Conservation (phyloP, 768 basidiomycete species). For the Suillus luteus region DNA sequence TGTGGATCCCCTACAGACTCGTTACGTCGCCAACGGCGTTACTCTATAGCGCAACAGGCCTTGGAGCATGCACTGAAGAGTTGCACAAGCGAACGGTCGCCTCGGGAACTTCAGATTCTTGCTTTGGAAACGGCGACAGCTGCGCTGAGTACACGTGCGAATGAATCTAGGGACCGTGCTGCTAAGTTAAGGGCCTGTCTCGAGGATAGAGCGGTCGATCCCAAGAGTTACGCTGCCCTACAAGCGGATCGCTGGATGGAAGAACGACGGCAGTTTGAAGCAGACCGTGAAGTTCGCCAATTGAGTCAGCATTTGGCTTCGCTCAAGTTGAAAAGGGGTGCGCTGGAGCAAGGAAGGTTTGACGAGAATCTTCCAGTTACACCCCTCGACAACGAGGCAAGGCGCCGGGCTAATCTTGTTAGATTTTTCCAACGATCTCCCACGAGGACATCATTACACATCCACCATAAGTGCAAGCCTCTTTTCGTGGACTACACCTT, state of each 20-base stretch:
- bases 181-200: constrained; percentile 42
- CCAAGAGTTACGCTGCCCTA: constrained; percentile 37
- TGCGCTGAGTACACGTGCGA: constrained; percentile 44
- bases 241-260: constrained; percentile 54
- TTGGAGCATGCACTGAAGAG: constrained; percentile 38
- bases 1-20: constrained; percentile 32
- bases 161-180: constrained; percentile 45
- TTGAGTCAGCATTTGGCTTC: constrained; percentile 39
- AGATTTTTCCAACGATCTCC: constrained; percentile 40
- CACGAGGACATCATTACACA: constrained; percentile 35
- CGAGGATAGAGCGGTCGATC: constrained; percentile 41
- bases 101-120: constrained; percentile 49
- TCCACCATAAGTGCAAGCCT: constrained; percentile 33
- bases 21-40: constrained; percentile 40
- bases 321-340: constrained; percentile 27
- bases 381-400: constrained; percentile 25
- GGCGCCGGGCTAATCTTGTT: constrained; percentile 39
- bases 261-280: constrained; percentile 43
- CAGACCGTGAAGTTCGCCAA: constrained; percentile 38
- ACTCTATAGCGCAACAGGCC: constrained; percentile 45
- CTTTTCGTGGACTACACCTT: constrained; percentile 29
- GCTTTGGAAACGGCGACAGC: constrained; percentile 47
- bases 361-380: constrained; percentile 23
- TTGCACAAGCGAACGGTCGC: constrained; percentile 37
- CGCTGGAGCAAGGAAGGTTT: constrained; percentile 9